These are phyloP conservation scores for Cruciata laevipes DNA, from an alignment of 257 asterid genomes.

Conservation along the genomic window DNA sequence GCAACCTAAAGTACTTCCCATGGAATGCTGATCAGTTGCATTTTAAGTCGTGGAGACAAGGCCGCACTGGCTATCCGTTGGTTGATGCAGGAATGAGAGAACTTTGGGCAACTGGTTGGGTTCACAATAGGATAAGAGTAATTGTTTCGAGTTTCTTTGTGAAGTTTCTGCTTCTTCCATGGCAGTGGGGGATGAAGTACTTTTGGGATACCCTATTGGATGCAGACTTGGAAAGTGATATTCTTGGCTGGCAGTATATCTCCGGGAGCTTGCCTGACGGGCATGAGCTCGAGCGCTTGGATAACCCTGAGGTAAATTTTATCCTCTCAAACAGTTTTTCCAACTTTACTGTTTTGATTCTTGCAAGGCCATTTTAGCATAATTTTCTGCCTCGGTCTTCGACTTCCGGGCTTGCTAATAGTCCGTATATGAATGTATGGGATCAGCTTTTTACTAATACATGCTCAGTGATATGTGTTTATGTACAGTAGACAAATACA, in stretches of 20 bases:
- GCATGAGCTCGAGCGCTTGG: slow-evolving; percentile 84
- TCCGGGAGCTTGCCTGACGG: slow-evolving; percentile 94
- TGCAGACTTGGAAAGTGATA: slow-evolving; percentile 85
- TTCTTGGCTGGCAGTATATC: slow-evolving; percentile 92
- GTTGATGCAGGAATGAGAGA: slow-evolving; percentile 98
- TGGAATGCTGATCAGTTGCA: slow-evolving; percentile 57
- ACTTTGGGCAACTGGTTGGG: slow-evolving; percentile 97
- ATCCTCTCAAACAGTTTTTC: neutral
- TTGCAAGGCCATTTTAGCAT: neutral
- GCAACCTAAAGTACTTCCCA: slow-evolving; percentile 62
- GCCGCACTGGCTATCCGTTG: slow-evolving; percentile 82
- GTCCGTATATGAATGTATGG: no score
- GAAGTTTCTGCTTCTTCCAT: slow-evolving; percentile 75
- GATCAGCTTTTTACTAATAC: no score
- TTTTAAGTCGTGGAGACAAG: slow-evolving; percentile 92
- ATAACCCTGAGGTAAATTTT: slow-evolving; percentile 73
- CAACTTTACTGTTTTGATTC: neutral
- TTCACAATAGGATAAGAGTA: slow-evolving; percentile 74
- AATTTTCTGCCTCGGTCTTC: neutral
- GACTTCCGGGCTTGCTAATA: neutral
- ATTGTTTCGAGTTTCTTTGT: slow-evolving; percentile 81
- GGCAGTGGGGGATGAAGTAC: slow-evolving; percentile 99
- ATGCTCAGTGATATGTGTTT: no score
- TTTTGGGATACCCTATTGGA: slow-evolving; percentile 96
- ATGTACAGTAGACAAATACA: no score